These are phyloP conservation scores for Aspergillus viridinutans DNA, from an alignment of 2,329 filamentous ascomycete genomes.

Conservation along the genomic window DNA sequence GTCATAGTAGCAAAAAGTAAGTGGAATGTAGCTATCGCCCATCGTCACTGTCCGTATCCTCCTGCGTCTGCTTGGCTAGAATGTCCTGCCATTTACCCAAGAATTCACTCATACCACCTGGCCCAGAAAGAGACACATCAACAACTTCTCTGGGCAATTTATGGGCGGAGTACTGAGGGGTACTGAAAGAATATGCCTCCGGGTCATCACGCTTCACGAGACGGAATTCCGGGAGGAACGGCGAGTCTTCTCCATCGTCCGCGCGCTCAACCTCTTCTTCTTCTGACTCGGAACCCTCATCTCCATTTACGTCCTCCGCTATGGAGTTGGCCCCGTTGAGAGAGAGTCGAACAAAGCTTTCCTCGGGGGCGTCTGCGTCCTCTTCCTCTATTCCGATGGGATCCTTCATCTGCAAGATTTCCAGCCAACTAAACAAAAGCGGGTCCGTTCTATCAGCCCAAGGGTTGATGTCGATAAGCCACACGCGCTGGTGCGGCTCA, in stretches of 20 bases:
- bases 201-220: slow-evolving; percentile 81
- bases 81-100: slow-evolving; percentile 68
- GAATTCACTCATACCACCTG: slow-evolving; percentile 77
- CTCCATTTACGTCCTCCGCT: slow-evolving; percentile 5
- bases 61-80: slow-evolving; percentile 39
- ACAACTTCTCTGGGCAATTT: slow-evolving; percentile 94
- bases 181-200: slow-evolving; percentile 79
- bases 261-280: slow-evolving; percentile 43
- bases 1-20: not conserved
- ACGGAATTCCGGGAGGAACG: slow-evolving; percentile 70
- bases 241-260: slow-evolving; percentile 45
- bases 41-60: slow-evolving; percentile 37
- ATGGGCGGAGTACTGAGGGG: slow-evolving; percentile 87
- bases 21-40: slow-evolving; percentile 10
- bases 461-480: slow-evolving; percentile 90
- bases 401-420: slow-evolving; percentile 68
- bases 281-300: slow-evolving; percentile 26
- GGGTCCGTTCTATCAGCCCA: slow-evolving; percentile 90
- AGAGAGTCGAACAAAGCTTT: slow-evolving; percentile 32
- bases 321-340: slow-evolving; percentile 22
- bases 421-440: slow-evolving; percentile 82
- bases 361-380: slow-evolving; percentile 25
- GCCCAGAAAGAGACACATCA: slow-evolving; percentile 60
- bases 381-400: slow-evolving; percentile 35
- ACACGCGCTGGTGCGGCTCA: slow-evolving; percentile 66